These are phyloP conservation scores for Tetradesmus obliquus DNA, from an alignment of 139 green algal genomes.

Conservation along the genomic window DNA sequence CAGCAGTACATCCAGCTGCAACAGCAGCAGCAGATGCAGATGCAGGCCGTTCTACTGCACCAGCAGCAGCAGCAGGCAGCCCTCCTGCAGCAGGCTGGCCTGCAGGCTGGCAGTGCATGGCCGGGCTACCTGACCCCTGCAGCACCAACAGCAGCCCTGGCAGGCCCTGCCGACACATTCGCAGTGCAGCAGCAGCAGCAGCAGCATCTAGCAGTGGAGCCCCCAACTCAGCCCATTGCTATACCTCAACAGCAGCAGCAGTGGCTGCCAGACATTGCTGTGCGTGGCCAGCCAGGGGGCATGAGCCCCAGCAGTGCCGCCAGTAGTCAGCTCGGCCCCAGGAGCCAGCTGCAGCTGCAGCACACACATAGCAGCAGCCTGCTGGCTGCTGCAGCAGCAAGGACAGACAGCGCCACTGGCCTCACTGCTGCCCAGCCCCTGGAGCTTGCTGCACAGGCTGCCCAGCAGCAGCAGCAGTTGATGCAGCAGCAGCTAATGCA, in stretches of 20 bases:
- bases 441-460: neutral
- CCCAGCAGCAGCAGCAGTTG: neutral
- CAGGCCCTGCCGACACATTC: neutral
- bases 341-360: neutral
- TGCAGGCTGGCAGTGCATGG: neutral
- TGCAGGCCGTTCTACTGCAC: neutral
- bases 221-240: neutral
- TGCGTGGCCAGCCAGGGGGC: neutral
- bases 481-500: neutral
- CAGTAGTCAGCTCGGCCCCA: neutral
- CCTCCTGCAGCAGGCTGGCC: neutral
- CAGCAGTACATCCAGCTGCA: neutral
- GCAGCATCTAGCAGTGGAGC: neutral
- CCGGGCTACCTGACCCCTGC: neutral
- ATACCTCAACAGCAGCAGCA: neutral
- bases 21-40: conserved; percentile 3
- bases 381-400: neutral
- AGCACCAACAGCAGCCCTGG: neutral
- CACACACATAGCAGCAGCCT: neutral
- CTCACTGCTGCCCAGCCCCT: neutral
- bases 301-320: neutral
- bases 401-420: neutral
- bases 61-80: neutral
- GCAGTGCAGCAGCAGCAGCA: neutral
- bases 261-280: neutral